Base-by-base conservation (phyloP, 1,139 yeast genomes). In the Pichia sp. region DNA sequence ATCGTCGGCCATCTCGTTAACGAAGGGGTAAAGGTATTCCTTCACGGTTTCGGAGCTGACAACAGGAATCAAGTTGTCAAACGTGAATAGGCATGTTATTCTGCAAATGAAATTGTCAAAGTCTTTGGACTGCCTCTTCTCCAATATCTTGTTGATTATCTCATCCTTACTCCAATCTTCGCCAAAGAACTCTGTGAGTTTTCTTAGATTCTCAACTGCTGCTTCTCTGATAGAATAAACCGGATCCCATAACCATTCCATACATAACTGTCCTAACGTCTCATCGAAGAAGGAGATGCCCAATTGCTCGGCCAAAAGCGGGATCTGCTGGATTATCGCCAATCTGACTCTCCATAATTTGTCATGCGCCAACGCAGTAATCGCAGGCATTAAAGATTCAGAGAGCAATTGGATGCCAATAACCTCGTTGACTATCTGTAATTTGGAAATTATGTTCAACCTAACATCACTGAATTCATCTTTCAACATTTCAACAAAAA, bases 201-300 rank as follows among this genome's bases (percentile, higher is more conserved):
- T 85, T 62, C 81, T 84, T 64, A 93, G 76, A 70, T 92, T 95
- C 58, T 78, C 74, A 40, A 95, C 96, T 1, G 98, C 98, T 13
- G 99, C 99, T 64, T 90, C 96, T 71, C 99, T 84, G 60, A 95
- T 92, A 7, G 98, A 93, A 72, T 83, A 93, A 45, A 95, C 99
- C 15, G 95, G 88, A 73, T 95, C 99, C 96, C 98, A 92, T 62
- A 95, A 77, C 98, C 99, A 95, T 26, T 93, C 87, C 82, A 95
- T 82, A 68, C 97, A 95, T 63, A 95, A 76, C 50, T 88, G 84
- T 59, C 95, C 92, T 63, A 95, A 77, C 65, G 93, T 96, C 67
- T 89, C 87, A 70, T 93, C 95, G 73, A 95, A 95, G 68, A 93
- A 90, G 26, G 90, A 84, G 56, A 87, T 93, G 40, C 99, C 99